Evolutionary conservation across 352 stramenopile species (phyloP).

Genomic region (Globisporangium spiculum): DNA sequence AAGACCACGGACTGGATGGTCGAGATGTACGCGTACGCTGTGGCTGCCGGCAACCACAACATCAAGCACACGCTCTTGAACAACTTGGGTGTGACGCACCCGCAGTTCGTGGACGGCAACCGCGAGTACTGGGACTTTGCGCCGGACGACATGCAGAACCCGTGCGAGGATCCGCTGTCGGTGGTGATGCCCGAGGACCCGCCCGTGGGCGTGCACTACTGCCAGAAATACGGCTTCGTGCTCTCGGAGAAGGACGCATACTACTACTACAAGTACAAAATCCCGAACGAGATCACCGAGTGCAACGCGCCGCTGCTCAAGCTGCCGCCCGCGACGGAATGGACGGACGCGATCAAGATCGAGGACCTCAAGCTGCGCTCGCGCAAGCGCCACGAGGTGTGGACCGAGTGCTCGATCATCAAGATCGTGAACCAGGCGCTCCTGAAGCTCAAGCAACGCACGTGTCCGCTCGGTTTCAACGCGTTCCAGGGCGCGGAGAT

Average conservation of each 20-base stretch:
- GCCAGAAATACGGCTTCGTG: constrained; percentile 47
- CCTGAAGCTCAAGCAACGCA: constrained; percentile 41
- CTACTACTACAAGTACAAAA: constrained; percentile 57
- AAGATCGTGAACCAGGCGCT: constrained; percentile 47
- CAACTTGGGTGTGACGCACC: constrained; percentile 43
- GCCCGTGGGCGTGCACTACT: constrained; percentile 53
- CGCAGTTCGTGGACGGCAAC: constrained; percentile 22
- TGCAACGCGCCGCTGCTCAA: constrained; percentile 43
- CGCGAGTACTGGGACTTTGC: constrained; percentile 52
- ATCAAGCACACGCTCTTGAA: constrained; percentile 58
- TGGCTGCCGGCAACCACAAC: constrained; percentile 43
- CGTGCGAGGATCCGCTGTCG: constrained; percentile 27
- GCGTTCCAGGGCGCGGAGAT: constrained; percentile 38
- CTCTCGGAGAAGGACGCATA: constrained; percentile 37
- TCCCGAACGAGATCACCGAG: constrained; percentile 42
- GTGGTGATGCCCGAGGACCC: constrained; percentile 40
- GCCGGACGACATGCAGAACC: constrained; percentile 28
- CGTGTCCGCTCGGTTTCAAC: constrained; percentile 45
- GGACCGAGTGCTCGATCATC: constrained; percentile 29
- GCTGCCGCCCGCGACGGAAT: constrained; percentile 40
- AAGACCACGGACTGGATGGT: constrained; percentile 43
- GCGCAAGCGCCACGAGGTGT: constrained; percentile 30
- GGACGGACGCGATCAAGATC: constrained; percentile 22
- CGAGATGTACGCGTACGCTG: constrained; percentile 55
- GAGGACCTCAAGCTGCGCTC: constrained; percentile 12